Evolutionary conservation across 2,329 filamentous ascomycete species (phyloP).

Genomic region (Thelonectria blattea): DNA sequence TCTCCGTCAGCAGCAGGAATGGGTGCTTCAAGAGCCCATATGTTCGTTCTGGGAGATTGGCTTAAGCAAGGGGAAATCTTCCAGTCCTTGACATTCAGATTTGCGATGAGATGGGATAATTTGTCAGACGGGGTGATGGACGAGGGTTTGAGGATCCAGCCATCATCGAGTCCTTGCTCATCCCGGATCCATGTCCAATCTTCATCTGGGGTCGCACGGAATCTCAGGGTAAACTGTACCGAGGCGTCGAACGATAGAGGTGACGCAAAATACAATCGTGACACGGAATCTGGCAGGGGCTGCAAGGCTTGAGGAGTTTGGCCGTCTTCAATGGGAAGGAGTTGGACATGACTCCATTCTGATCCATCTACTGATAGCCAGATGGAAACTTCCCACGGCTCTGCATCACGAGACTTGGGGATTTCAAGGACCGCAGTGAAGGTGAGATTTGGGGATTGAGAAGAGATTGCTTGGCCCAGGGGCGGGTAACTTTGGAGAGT

Average conservation of each 20-base stretch:
- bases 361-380: conserved; percentile 71
- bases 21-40: conserved; percentile 70
- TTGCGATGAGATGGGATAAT: conserved; percentile 62
- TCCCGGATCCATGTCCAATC: conserved; percentile 76
- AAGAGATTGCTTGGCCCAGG: conserved; percentile 74
- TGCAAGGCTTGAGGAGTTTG: conserved; percentile 59
- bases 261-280: conserved; percentile 60
- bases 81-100: conserved; percentile 60
- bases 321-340: conserved; percentile 39
- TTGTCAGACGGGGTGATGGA: conserved; percentile 43
- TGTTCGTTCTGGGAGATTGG: conserved; percentile 70
- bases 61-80: conserved; percentile 61
- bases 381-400: conserved; percentile 73
- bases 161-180: conserved; percentile 67
- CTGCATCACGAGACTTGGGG: conserved; percentile 57
- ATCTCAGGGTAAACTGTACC: conserved; percentile 74
- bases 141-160: conserved; percentile 59
- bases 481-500: conserved; percentile 67
- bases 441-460: conserved; percentile 54
- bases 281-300: conserved; percentile 29
- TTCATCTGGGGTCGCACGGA: conserved; percentile 57
- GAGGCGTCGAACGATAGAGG: conserved; percentile 55
- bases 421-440: conserved; percentile 77
- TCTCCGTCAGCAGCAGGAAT: conserved; percentile 63
- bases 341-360: conserved; percentile 59